A percentile compares a stretch with the other conserved stretches of the same genome.
Conservation (phyloP, 2,329 filamentous ascomycete species). For the Colletotrichum tamarilloi region DNA sequence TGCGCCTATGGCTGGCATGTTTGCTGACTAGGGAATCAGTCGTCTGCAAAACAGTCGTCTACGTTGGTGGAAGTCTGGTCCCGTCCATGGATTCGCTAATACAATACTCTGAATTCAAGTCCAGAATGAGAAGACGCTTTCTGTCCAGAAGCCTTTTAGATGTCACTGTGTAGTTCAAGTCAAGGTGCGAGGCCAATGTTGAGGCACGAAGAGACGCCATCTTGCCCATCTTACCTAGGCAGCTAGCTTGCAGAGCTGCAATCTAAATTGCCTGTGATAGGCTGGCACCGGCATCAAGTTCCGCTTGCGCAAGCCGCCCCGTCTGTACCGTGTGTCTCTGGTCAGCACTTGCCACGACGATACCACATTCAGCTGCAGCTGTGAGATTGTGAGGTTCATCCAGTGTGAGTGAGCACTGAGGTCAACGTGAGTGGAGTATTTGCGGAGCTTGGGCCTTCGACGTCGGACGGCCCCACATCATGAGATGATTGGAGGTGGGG, state of each 20-base stretch:
- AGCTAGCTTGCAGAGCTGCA: neutral
- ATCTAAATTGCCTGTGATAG: neutral
- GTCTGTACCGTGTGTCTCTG: neutral
- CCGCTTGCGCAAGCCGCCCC: neutral
- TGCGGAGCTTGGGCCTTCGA: neutral
- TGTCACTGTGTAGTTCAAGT: neutral
- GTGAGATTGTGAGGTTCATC: neutral
- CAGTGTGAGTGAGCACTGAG: neutral
- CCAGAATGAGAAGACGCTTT: too few species aligned
- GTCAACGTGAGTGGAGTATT: neutral
- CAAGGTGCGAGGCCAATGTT: neutral
- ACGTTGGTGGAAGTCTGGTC: too few species aligned
- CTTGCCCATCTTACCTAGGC: too few species aligned
- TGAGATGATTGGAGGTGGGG: neutral
- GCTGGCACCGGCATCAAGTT: neutral
- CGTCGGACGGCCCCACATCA: neutral
- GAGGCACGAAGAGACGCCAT: too few species aligned
- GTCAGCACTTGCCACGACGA: neutral
- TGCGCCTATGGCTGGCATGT: neutral
- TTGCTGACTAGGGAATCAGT: too few species aligned
- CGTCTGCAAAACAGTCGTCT: too few species aligned
- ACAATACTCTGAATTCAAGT: too few species aligned
- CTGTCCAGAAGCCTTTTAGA: too few species aligned
- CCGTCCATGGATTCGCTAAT: too few species aligned
- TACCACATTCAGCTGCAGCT: neutral